Evolutionary conservation across 1,139 yeast species (phyloP).

Genomic region (Ashbya aceris): DNA sequence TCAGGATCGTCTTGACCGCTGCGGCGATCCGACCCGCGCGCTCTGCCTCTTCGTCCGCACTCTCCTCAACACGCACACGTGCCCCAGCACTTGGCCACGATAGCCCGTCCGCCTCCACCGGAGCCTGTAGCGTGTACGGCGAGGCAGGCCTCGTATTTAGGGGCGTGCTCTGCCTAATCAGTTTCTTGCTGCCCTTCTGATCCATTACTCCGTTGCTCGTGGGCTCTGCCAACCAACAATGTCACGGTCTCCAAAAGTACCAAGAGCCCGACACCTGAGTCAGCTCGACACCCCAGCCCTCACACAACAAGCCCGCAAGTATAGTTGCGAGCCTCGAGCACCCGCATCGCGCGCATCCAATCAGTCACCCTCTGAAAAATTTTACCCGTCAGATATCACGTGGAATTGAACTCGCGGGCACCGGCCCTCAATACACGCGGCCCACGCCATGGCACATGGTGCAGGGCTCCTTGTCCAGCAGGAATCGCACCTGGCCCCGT

Average conservation of each 20-base stretch:
- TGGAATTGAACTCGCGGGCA: background rate
- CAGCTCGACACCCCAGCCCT: too few relatives aligned
- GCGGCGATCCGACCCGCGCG: conserved; percentile 71
- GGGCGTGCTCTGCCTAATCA: conserved; percentile 32
- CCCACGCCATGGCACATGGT: conserved; percentile 63
- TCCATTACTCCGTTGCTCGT: too few relatives aligned
- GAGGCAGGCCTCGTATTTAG: conserved; percentile 71
- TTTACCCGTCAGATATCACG: too few relatives aligned
- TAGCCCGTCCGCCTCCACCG: conserved; percentile 81
- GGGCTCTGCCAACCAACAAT: too few relatives aligned
- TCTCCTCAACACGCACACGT: conserved; percentile 56
- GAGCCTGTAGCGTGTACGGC: conserved; percentile 75
- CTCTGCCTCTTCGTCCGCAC: conserved; percentile 48
- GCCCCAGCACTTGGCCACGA: conserved; percentile 96
- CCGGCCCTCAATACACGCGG: conserved; percentile 29
- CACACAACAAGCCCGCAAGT: too few relatives aligned
- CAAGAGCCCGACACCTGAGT: too few relatives aligned
- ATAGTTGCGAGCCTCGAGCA: too few relatives aligned
- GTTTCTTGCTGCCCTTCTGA: background rate
- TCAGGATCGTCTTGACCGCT: conserved; percentile 74
- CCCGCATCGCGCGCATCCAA: too few relatives aligned
- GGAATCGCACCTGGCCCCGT: conserved; percentile 44
- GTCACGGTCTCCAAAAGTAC: too few relatives aligned
- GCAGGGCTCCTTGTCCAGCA: conserved; percentile 51
- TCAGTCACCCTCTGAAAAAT: too few relatives aligned